Percentiles rank a stretch among this genome's conserved stretches.
phyloP scores from a whole-genome alignment of 768 basidiomycete species.

The Rhizopogon rudus region DNA sequence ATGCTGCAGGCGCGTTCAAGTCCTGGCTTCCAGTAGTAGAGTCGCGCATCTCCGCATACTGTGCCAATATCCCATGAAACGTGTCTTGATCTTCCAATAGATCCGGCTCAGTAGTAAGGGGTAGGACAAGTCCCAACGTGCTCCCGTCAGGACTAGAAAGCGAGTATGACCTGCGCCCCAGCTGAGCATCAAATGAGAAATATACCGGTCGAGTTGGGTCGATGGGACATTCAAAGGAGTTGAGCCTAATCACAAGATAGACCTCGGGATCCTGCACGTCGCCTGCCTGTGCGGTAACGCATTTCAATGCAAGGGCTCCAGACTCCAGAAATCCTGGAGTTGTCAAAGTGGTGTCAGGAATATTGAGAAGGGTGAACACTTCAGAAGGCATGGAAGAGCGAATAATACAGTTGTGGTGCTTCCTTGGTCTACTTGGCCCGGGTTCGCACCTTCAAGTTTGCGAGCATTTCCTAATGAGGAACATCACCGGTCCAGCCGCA shows the following conservation, averaged over 20 bases:
- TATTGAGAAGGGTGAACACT: slow-evolving; percentile 51
- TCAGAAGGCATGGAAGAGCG: slow-evolving; percentile 21
- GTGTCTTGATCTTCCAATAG: slow-evolving; percentile 54
- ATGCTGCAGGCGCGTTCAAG: slow-evolving; percentile 5
- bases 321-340: slow-evolving; percentile 27
- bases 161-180: slow-evolving; percentile 24
- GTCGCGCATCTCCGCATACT: slow-evolving; percentile 51
- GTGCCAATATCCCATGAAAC: slow-evolving; percentile 61
- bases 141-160: slow-evolving; percentile 21
- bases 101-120: slow-evolving; percentile 25
- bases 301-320: slow-evolving; percentile 54
- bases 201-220: slow-evolving; percentile 50
- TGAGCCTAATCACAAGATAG: slow-evolving; percentile 61
- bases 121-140: slow-evolving; percentile 20
- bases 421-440: too few relatives aligned
- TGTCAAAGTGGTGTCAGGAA: slow-evolving; percentile 43
- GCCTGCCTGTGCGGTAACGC: slow-evolving; percentile 38
- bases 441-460: too few relatives aligned
- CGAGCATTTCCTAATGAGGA: background rate
- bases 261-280: slow-evolving; percentile 36
- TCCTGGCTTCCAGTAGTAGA: background rate
- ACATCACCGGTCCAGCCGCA: background rate
- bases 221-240: slow-evolving; percentile 51
- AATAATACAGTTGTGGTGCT: background rate
- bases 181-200: slow-evolving; percentile 15